Base-by-base conservation (phyloP, 2,329 filamentous ascomycete species). In the Gliomastix tumulicola region DNA sequence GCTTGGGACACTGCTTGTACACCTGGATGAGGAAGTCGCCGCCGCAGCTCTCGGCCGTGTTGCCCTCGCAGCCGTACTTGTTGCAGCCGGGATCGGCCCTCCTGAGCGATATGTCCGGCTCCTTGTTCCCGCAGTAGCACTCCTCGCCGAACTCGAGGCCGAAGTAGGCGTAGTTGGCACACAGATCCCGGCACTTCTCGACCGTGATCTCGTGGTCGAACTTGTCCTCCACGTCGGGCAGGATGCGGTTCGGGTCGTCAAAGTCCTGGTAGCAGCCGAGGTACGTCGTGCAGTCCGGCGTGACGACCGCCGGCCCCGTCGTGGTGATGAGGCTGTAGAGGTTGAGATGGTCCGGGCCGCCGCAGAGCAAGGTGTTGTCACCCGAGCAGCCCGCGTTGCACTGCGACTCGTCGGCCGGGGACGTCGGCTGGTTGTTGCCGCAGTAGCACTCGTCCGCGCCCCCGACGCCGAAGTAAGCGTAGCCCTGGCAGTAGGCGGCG, bases 181-280 rank as follows among this genome's bases (percentile, higher is more conserved):
- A 64, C 10, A 51, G 55, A 3, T 45, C 42, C 1, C 62, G 42
- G 31, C 62, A 65, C 2, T 40, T 37, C 3, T 53, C 51, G 0
- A 64, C 56, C 0, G 58, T 61, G 22, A 47, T 49, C 2, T 50
- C 46, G 8, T 49, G 40, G 27, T 30, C 27, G 13, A n/a, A 16
- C 27, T 30, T 16, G 27, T 30, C n/a, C 7, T 16, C 13, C 27
- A 7, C 17, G 27, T 30, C 27, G 7, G 27, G 27, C 27, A 30
- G 27, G 27, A 16, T 16, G 27, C 27, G 27, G 6, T 7, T 16
- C 18, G n/a, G n/a, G n/a, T 45, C 51, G 4, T 53, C 53, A 12
- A 56, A 54, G 38, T 68, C 62, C 3, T 53, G 56, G 53, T 58
- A 65, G 51, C 64, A 68, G 22, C 63, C 63, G 12, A 59, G 48